A percentile compares a stretch with the other conserved stretches of the same genome.
Evolutionary conservation across 1,284 basidiomycete genomes (phyloP).

Genomic region (Fomitopsis betulina): DNA sequence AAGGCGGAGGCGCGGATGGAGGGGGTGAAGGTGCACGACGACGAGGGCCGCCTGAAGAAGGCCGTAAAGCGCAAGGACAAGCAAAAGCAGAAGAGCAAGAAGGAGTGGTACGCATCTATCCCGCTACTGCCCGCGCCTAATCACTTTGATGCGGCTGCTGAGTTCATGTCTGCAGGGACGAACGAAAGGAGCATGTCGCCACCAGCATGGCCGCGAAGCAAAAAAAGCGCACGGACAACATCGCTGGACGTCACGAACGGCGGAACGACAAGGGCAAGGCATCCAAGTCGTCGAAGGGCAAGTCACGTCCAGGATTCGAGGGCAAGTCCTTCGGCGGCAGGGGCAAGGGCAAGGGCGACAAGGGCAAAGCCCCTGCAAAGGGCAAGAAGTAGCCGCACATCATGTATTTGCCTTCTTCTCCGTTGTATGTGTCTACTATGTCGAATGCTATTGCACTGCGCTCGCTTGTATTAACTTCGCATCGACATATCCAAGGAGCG

Average conservation of each 20-base stretch:
- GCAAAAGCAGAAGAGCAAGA: slow-evolving; percentile 77
- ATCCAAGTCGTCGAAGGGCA: slow-evolving; percentile 47
- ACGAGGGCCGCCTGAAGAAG: slow-evolving; percentile 80
- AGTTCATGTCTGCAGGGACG: slow-evolving; percentile 51
- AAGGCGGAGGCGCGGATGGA: slow-evolving; percentile 83
- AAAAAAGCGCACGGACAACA: slow-evolving; percentile 88
- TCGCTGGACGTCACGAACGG: slow-evolving; percentile 76
- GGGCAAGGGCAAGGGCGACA: slow-evolving; percentile 37
- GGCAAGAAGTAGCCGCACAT: slow-evolving; percentile 10
- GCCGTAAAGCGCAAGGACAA: slow-evolving; percentile 89
- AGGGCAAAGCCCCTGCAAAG: slow-evolving; percentile 16
- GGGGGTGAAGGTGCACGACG: slow-evolving; percentile 85
- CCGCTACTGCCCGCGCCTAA: background rate
- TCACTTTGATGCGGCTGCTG: background rate
- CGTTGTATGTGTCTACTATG: background rate
- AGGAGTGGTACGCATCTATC: slow-evolving; percentile 58
- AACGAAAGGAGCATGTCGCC: slow-evolving; percentile 74
- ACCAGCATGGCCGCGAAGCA: slow-evolving; percentile 76
- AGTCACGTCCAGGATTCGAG: slow-evolving; percentile 78
- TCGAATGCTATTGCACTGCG: background rate
- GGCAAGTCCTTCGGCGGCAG: slow-evolving; percentile 67
- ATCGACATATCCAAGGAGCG: background rate
- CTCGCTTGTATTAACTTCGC: background rate
- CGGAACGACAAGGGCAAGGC: slow-evolving; percentile 74
- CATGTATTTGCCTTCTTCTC: too few species aligned